Evolutionary conservation across 805 yeast genomes (phyloP).

Genomic region (Pichia paraexigua): DNA sequence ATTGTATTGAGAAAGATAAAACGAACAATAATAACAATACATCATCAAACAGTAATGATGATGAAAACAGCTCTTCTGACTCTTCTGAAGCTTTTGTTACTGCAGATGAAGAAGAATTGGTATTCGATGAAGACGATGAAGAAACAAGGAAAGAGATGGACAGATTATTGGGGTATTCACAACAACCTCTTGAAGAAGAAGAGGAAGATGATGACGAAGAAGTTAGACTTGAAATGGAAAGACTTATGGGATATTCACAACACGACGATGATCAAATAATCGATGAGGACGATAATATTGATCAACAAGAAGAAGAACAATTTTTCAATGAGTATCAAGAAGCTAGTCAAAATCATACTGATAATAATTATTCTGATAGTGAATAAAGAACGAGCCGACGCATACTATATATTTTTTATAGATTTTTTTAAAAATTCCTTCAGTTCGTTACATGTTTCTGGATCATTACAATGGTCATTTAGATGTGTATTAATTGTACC

Average conservation of each 20-base stretch:
- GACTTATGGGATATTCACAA: constrained; percentile 6
- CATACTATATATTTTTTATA: not conserved
- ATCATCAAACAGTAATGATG: not conserved
- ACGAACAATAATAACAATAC: not conserved
- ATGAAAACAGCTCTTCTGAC: not conserved
- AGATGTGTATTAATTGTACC: constrained; percentile 10
- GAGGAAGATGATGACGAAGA: constrained; percentile 2
- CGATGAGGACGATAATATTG: not conserved
- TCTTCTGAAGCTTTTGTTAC: not conserved
- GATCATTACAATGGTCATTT: not conserved
- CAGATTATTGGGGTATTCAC: not conserved
- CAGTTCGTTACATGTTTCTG: not conserved
- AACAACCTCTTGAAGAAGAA: not conserved
- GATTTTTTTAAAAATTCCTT: not conserved
- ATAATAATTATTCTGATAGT: not conserved
- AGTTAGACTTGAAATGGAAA: constrained; percentile 7
- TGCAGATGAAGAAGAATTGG: not conserved
- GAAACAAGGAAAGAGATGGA: not conserved
- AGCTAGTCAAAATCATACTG: not conserved
- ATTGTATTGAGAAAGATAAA: not conserved
- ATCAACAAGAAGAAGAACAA: constrained; percentile 2
- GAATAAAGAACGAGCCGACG: not conserved
- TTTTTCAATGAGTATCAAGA: constrained; percentile 2
- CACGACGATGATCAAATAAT: constrained; percentile 4
- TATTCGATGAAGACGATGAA: constrained; percentile 2